Percentiles rank a stretch among this genome's conserved stretches.
These are phyloP conservation scores for Pleurotus tuber-regium DNA, from an alignment of 768 basidiomycete genomes.

Conservation along the genomic window DNA sequence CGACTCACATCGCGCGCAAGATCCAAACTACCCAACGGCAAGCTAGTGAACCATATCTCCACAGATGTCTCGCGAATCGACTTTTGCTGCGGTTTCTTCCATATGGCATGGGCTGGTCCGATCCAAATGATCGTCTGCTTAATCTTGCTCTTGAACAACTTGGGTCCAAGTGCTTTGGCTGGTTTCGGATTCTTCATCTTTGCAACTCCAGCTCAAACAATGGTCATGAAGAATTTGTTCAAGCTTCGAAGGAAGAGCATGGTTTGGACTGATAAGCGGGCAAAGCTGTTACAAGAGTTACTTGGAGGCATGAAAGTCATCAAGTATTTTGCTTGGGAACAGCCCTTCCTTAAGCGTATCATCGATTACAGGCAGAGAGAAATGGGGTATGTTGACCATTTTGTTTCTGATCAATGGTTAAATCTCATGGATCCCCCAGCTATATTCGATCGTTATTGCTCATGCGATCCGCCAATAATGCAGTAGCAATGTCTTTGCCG, in stretches of 20 bases:
- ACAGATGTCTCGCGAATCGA: conserved; percentile 91
- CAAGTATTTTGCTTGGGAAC: conserved; percentile 91
- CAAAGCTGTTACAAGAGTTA: conserved; percentile 86
- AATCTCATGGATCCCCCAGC: conserved; percentile 25
- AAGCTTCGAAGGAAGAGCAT: conserved; percentile 68
- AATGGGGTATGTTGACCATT: conserved; percentile 45
- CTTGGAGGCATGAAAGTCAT: conserved; percentile 88
- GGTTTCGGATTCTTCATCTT: conserved; percentile 64
- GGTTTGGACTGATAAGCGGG: conserved; percentile 88
- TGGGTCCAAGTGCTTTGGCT: conserved; percentile 61
- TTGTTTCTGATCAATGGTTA: conserved; percentile 2
- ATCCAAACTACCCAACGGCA: conserved; percentile 79
- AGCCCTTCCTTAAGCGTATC: conserved; percentile 74
- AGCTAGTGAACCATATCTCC: conserved; percentile 91
- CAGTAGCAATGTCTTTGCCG: conserved; percentile 70
- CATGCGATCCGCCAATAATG: conserved; percentile 63
- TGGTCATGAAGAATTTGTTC: conserved; percentile 73
- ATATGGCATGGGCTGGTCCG: conserved; percentile 75
- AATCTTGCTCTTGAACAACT: conserved; percentile 65
- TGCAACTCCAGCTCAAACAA: conserved; percentile 69
- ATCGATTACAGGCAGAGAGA: conserved; percentile 69
- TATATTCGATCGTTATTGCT: conserved; percentile 67
- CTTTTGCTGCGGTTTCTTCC: conserved; percentile 79
- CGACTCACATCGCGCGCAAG: conserved; percentile 77
- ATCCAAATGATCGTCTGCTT: conserved; percentile 81